These are phyloP conservation scores for Abortiporus biennis DNA, from an alignment of 1,284 basidiomycete species.

Conservation along the genomic window DNA sequence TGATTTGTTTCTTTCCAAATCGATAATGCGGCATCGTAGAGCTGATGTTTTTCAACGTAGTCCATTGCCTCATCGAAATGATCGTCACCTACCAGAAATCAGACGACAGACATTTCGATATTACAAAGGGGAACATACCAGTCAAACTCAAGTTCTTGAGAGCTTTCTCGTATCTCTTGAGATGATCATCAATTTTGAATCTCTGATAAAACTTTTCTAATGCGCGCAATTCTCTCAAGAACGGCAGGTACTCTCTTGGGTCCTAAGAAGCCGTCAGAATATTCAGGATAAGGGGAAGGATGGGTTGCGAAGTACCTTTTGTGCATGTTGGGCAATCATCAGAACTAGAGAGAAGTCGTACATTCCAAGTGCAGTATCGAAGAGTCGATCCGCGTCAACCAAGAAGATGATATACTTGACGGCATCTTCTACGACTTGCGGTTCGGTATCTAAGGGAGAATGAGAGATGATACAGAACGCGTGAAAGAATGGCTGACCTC, in stretches of 20 bases:
- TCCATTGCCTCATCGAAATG: constrained; percentile 76
- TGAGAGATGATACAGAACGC: neutral
- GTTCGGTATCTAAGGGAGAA: constrained; percentile 57
- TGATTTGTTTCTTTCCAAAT: constrained; percentile 66
- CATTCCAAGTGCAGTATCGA: constrained; percentile 96
- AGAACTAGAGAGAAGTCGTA: constrained; percentile 96
- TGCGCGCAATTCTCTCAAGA: constrained; percentile 84
- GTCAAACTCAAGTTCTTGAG: constrained; percentile 71
- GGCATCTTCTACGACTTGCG: constrained; percentile 85
- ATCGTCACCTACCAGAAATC: constrained; percentile 35
- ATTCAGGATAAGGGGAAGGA: too few relatives aligned
- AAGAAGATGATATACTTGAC: constrained; percentile 99
- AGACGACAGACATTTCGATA: constrained; percentile 3
- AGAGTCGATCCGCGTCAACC: constrained; percentile 88
- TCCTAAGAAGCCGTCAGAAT: constrained; percentile 67
- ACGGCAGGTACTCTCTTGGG: constrained; percentile 96
- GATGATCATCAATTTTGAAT: constrained; percentile 92
- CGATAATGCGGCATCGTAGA: constrained; percentile 70
- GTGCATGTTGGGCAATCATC: constrained; percentile 95
- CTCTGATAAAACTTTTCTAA: constrained; percentile 81
- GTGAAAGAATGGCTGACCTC: constrained; percentile 39
- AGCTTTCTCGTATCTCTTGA: constrained; percentile 75
- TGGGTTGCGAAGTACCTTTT: constrained; percentile 59
- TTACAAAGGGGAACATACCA: constrained; percentile 37
- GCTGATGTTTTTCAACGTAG: constrained; percentile 77